These are phyloP conservation scores for Camellia granthamiana DNA, from an alignment of 148 eudicot species.

Conservation along the genomic window DNA sequence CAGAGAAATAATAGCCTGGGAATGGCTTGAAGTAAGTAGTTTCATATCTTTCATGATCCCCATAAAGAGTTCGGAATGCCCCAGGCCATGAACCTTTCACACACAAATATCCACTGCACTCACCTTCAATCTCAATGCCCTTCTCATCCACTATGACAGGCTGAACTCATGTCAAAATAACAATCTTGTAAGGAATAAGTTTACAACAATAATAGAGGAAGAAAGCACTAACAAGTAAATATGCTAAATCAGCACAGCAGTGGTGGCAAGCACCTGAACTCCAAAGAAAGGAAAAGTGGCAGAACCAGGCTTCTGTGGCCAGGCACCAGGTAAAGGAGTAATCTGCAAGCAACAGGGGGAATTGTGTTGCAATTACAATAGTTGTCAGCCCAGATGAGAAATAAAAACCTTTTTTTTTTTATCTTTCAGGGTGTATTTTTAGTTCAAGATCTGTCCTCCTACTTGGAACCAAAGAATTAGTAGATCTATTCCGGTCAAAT, in stretches of 20 bases:
- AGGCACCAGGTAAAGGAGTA: constrained; percentile 98
- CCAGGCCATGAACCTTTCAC: constrained; percentile 94
- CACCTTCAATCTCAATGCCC: constrained; percentile 88
- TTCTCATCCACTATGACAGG: constrained; percentile 98
- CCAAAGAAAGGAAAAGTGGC: constrained; percentile 98
- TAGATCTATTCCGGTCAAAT: not conserved
- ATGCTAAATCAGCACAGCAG: not conserved
- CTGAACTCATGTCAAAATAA: constrained; percentile 40
- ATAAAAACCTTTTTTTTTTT: not conserved
- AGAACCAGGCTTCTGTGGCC: constrained; percentile 99
- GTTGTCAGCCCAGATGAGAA: not conserved
- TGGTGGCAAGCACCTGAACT: constrained; percentile 65
- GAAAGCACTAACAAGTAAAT: constrained; percentile 1
- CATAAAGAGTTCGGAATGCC: constrained; percentile 93
- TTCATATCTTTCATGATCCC: constrained; percentile 98
- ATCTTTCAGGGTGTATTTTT: not conserved
- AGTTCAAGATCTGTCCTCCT: not conserved
- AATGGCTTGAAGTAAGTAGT: constrained; percentile 96
- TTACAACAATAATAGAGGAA: not conserved
- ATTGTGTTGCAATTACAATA: constrained; percentile 2
- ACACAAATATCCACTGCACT: constrained; percentile 94
- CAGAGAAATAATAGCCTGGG: constrained; percentile 97
- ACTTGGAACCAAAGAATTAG: not conserved
- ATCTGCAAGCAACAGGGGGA: constrained; percentile 47
- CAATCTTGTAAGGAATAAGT: constrained; percentile 8